Conservation (phyloP, 2,329 filamentous ascomycete species). For the Aspergillus sp. region DNA sequence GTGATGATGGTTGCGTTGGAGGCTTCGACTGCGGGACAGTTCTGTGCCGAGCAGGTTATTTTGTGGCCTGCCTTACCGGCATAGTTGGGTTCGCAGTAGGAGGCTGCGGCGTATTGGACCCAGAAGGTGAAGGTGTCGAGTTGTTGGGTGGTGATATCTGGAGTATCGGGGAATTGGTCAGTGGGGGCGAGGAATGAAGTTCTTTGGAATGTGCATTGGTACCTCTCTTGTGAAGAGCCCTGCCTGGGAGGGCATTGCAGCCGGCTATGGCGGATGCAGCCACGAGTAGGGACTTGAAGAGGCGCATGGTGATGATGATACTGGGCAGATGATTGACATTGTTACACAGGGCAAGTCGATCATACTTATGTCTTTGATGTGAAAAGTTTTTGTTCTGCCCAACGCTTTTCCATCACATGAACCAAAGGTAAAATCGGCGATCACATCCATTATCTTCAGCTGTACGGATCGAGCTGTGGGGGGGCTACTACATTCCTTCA, state of each 20-base stretch:
- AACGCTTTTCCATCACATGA: neutral
- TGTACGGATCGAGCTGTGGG: no score
- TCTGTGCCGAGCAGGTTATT: conserved; percentile 45
- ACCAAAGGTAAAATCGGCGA: neutral
- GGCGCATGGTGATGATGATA: neutral
- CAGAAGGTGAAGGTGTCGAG: conserved; percentile 43
- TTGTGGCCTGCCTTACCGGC: conserved; percentile 41
- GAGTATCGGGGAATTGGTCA: neutral
- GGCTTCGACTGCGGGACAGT: conserved; percentile 49
- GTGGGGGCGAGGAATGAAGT: neutral
- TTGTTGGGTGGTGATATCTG: neutral
- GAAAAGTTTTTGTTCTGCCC: neutral
- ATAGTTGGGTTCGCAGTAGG: conserved; percentile 53
- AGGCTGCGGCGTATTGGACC: conserved; percentile 53
- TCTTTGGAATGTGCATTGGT: neutral
- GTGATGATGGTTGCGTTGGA: conserved; percentile 35
- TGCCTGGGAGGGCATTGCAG: neutral
- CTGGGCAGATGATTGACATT: neutral
- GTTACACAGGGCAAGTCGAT: neutral
- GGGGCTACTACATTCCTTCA: no score
- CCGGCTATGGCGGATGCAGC: neutral
- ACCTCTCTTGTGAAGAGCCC: neutral
- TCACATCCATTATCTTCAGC: neutral
- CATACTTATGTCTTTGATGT: neutral
- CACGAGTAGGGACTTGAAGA: neutral